Percentiles rank a stretch among this genome's conserved stretches.
phyloP scores from a whole-genome alignment of 805 yeast genomes.

The Maudiozyma pseudohumilis region DNA sequence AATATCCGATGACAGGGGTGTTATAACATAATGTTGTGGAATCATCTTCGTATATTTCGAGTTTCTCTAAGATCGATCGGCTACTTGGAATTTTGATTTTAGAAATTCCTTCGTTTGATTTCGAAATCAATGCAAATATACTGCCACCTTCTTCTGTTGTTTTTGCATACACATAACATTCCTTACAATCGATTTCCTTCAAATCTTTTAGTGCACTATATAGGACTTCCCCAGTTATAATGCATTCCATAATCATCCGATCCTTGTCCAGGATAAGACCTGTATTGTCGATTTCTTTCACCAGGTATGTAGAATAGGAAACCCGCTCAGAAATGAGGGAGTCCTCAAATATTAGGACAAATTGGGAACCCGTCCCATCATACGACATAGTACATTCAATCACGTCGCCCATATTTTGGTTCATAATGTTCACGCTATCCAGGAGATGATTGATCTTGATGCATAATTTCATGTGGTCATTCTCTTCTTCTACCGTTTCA shows the following conservation, averaged over 20 bases:
- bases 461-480: constrained; percentile 28
- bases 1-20: constrained; percentile 35
- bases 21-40: constrained; percentile 16
- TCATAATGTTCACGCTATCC: constrained; percentile 41
- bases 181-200: constrained; percentile 43
- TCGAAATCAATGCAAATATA: constrained; percentile 43
- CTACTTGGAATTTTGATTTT: constrained; percentile 59
- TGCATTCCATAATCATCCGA: constrained; percentile 39
- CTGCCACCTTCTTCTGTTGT: constrained; percentile 21
- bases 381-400: constrained; percentile 43
- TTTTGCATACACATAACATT: constrained; percentile 39
- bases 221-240: constrained; percentile 44
- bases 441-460: constrained; percentile 39
- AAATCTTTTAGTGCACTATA: constrained; percentile 46
- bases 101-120: constrained; percentile 65
- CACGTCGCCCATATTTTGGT: constrained; percentile 24
- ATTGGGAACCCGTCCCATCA: constrained; percentile 42
- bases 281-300: constrained; percentile 27
- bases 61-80: constrained; percentile 49
- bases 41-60: constrained; percentile 32
- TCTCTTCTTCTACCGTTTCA: constrained; percentile 8
- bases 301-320: constrained; percentile 40
- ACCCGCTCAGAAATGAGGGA: constrained; percentile 44
- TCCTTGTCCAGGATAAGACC: constrained; percentile 37
- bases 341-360: constrained; percentile 48